Evolutionary conservation across 495 filamentous ascomycete genomes (phyloP).

Genomic region (Neohortaea acidophila): DNA sequence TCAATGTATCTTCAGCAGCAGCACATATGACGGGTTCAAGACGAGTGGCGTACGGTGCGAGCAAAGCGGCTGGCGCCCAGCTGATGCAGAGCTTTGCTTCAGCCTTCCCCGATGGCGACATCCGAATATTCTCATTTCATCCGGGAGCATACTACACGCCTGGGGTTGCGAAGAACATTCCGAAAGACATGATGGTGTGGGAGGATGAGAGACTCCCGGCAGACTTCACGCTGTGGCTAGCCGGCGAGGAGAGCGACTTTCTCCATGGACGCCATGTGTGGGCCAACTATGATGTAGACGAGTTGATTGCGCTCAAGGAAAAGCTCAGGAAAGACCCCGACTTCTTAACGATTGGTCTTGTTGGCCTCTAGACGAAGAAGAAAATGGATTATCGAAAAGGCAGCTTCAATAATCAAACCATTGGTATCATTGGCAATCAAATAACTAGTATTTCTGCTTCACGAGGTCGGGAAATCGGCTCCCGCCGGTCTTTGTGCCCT

Average conservation of each 20-base stretch:
- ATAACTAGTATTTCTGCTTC: constrained; percentile 3
- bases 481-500: constrained; percentile 4
- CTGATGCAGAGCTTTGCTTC: too few relatives aligned
- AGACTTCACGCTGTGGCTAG: constrained; percentile 1
- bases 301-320: constrained; percentile 20
- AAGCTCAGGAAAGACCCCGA: constrained; percentile 7
- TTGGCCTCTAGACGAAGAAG: too few relatives aligned
- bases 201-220: not conserved
- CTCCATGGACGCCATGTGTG: constrained; percentile 14
- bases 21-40: not conserved
- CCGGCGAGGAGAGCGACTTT: constrained; percentile 4
- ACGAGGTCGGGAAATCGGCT: constrained; percentile 8
- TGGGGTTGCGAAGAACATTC: not conserved
- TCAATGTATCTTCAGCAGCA: not conserved
- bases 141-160: constrained; percentile 1
- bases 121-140: too few relatives aligned
- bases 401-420: too few relatives aligned
- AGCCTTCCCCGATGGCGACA: too few relatives aligned
- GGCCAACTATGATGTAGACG: constrained; percentile 16
- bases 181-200: not conserved
- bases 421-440: too few relatives aligned
- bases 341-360: constrained; percentile 8
- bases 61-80: not conserved
- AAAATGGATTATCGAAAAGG: too few relatives aligned
- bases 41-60: not conserved